Evolutionary conservation across 768 basidiomycete genomes (phyloP).

Genomic region (Cytidiella melzeri): DNA sequence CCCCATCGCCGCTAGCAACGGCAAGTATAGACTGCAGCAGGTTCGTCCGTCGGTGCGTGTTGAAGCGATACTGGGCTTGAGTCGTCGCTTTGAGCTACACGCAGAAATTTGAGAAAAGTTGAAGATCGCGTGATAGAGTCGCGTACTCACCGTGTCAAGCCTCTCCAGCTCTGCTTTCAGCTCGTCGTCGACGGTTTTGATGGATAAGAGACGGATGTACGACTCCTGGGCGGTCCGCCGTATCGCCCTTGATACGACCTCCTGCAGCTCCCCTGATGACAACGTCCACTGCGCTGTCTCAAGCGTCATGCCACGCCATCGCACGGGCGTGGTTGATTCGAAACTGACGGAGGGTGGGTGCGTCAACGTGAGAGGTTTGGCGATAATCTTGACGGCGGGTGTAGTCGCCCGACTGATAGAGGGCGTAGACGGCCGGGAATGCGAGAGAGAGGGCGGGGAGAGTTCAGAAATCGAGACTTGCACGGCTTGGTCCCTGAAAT

Average conservation of each 20-base stretch:
- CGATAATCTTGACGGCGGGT: constrained; percentile 13
- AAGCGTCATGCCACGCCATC: constrained; percentile 63
- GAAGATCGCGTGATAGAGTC: background rate
- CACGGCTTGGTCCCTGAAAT: constrained; percentile 4
- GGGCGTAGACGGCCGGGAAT: constrained; percentile 1
- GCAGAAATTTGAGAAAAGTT: background rate
- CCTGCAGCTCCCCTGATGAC: constrained; percentile 51
- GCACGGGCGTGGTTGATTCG: constrained; percentile 46
- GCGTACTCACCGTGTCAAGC: constrained; percentile 31
- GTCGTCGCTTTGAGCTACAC: constrained; percentile 39
- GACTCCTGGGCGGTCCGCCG: constrained; percentile 62
- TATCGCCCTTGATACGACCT: constrained; percentile 67
- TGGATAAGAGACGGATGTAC: constrained; percentile 62
- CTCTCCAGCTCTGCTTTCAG: constrained; percentile 56
- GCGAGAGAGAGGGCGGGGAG: background rate
- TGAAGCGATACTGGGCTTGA: constrained; percentile 64
- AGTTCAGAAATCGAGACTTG: background rate
- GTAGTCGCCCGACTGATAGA: constrained; percentile 11
- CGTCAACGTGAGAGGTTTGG: constrained; percentile 30
- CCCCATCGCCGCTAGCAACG: constrained; percentile 26
- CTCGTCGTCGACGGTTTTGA: constrained; percentile 52
- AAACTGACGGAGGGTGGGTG: constrained; percentile 51
- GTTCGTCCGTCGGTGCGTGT: constrained; percentile 61
- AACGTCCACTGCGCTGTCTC: constrained; percentile 64
- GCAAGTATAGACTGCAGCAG: constrained; percentile 65